Percentiles rank a stretch among this genome's conserved stretches.
Evolutionary conservation across 768 basidiomycete species (phyloP).

Genomic region (Scleroderma bovista): DNA sequence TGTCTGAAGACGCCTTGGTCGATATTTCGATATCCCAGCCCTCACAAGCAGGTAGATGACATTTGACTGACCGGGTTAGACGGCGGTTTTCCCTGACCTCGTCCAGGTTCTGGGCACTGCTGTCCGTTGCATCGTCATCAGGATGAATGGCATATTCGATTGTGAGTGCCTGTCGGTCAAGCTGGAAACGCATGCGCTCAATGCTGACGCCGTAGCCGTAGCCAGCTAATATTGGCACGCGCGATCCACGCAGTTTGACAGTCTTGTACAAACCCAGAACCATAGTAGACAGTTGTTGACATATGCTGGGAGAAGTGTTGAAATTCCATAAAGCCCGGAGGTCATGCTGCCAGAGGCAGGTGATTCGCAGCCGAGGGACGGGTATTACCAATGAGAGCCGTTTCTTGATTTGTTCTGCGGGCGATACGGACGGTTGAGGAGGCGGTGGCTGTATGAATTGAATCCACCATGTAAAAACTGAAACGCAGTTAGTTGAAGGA

Average conservation of each 20-base stretch:
- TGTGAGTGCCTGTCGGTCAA: slow-evolving; percentile 76
- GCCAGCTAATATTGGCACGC: slow-evolving; percentile 68
- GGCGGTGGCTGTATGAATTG: slow-evolving; percentile 50
- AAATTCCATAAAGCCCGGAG: slow-evolving; percentile 83
- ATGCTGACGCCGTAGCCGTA: slow-evolving; percentile 82
- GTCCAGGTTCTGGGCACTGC: slow-evolving; percentile 44
- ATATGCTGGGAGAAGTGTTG: slow-evolving; percentile 54
- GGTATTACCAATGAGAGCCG: slow-evolving; percentile 17
- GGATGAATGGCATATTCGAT: slow-evolving; percentile 82
- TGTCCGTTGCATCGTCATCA: slow-evolving; percentile 38
- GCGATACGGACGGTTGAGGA: slow-evolving; percentile 25
- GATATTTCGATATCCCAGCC: slow-evolving; percentile 87
- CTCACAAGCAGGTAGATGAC: slow-evolving; percentile 64
- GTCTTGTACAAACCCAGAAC: slow-evolving; percentile 74
- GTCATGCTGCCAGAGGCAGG: slow-evolving; percentile 95
- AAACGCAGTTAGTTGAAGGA: slow-evolving; percentile 6
- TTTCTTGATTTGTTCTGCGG: slow-evolving; percentile 33
- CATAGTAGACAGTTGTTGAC: slow-evolving; percentile 85
- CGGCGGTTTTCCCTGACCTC: slow-evolving; percentile 68
- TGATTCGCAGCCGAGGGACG: slow-evolving; percentile 58
- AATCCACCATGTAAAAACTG: slow-evolving; percentile 93
- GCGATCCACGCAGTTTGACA: slow-evolving; percentile 68
- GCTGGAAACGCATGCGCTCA: slow-evolving; percentile 72
- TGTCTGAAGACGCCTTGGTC: slow-evolving; percentile 66
- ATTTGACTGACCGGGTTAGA: slow-evolving; percentile 74